These are phyloP conservation scores for Tulasnella sp. DNA, from an alignment of 768 basidiomycete genomes.

Conservation along the genomic window DNA sequence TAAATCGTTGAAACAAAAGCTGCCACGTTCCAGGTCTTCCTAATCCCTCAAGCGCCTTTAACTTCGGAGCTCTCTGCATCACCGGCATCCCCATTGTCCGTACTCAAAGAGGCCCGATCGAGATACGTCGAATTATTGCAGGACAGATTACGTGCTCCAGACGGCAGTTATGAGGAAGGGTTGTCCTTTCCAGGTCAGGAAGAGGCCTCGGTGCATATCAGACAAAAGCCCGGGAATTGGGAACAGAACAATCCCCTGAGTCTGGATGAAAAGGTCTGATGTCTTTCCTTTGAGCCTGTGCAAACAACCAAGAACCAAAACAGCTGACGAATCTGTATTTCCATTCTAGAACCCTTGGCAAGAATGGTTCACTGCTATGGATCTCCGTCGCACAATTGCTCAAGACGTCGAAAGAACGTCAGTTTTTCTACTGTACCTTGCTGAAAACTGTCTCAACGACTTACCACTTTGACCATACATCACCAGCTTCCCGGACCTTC, in stretches of 20 bases:
- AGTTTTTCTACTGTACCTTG: slow-evolving; percentile 26
- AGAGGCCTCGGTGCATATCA: slow-evolving; percentile 16
- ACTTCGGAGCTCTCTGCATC: slow-evolving; percentile 25
- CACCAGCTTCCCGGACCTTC: slow-evolving; percentile 88
- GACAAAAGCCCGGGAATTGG: slow-evolving; percentile 34
- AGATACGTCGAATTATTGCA: slow-evolving; percentile 47
- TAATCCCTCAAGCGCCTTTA: slow-evolving; percentile 45
- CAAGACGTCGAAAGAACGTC: slow-evolving; percentile 96
- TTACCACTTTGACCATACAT: neutral
- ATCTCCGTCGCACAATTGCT: slow-evolving; percentile 75
- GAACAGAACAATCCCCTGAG: slow-evolving; percentile 74
- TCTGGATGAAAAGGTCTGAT: slow-evolving; percentile 55
- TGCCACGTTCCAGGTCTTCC: slow-evolving; percentile 45
- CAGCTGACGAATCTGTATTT: too few relatives aligned
- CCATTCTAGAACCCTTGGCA: slow-evolving; percentile 79
- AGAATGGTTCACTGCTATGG: slow-evolving; percentile 82
- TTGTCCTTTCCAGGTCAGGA: slow-evolving; percentile 43
- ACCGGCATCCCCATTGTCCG: slow-evolving; percentile 23
- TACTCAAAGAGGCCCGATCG: slow-evolving; percentile 40
- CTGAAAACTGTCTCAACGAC: neutral
- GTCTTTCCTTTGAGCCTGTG: neutral
- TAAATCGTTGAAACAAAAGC: neutral
- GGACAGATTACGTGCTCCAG: slow-evolving; percentile 71
- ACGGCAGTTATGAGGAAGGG: slow-evolving; percentile 70
- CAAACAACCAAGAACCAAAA: neutral